A percentile compares a stretch with the other conserved stretches of the same genome.
Evolutionary conservation across 495 filamentous ascomycete species (phyloP).

Genomic region (Xylaria scruposa): DNA sequence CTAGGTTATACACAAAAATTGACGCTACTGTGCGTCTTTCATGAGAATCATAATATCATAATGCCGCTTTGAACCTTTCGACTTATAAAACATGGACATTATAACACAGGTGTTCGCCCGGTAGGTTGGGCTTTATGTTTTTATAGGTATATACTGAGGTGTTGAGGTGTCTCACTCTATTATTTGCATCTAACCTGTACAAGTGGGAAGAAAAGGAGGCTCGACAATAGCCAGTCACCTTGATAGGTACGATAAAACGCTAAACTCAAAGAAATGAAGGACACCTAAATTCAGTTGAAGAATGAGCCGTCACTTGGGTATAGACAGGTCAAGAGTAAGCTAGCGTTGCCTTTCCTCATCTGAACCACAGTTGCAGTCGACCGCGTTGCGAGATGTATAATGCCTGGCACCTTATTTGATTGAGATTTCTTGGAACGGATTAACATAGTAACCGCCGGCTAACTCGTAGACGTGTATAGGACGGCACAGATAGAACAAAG

Average conservation of each 20-base stretch:
- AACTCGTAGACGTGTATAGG: background rate
- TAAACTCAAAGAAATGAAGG: constrained; percentile 20
- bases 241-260: constrained; percentile 1
- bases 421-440: background rate
- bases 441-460: background rate
- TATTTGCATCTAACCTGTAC: constrained; percentile 18
- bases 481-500: background rate
- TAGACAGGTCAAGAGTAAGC: background rate
- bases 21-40: no score
- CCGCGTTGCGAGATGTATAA: background rate
- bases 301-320: background rate
- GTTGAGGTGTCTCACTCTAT: constrained; percentile 20
- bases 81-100: no score
- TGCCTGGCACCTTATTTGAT: background rate
- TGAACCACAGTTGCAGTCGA: background rate
- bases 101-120: no score
- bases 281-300: background rate
- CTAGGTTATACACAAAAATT: no score
- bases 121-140: constrained; percentile 3
- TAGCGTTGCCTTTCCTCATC: background rate
- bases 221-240: background rate
- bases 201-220: background rate
- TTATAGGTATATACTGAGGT: constrained; percentile 16
- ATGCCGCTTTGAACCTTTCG: no score
- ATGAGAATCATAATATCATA: no score